Evolutionary conservation across 257 asterid species (phyloP).

Genomic region (Forsythia viridissima): DNA sequence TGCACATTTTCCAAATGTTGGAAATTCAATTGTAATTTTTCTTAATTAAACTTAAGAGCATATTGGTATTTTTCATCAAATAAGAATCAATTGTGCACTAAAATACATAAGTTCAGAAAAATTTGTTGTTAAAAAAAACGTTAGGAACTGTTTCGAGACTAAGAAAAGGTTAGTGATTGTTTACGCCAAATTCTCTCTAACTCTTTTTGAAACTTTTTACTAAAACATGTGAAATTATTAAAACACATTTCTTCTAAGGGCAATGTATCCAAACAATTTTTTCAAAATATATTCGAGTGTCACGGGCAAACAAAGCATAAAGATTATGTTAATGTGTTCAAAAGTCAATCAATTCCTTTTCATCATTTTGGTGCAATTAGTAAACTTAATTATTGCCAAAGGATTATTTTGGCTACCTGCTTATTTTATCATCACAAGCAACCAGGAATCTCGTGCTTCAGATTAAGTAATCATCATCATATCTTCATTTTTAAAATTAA

Average conservation of each 20-base stretch:
- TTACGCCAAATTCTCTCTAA: no score
- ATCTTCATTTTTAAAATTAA: constrained; percentile 8
- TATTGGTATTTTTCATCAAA: no score
- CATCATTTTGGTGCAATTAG: constrained; percentile 12
- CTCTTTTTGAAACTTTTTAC: no score
- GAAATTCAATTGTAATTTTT: no score
- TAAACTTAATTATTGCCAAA: not conserved
- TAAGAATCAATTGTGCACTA: no score
- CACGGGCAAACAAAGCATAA: constrained; percentile 12
- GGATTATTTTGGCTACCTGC: constrained; percentile 14
- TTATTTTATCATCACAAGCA: constrained; percentile 25
- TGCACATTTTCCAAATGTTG: no score
- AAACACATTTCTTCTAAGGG: not conserved
- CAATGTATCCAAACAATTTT: not conserved
- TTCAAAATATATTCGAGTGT: not conserved
- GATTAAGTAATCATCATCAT: constrained; percentile 27
- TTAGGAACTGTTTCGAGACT: no score
- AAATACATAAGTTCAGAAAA: no score
- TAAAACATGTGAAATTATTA: not conserved
- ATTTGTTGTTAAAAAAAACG: no score
- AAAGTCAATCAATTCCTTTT: constrained; percentile 27
- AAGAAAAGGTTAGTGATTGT: no score
- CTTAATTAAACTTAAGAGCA: no score
- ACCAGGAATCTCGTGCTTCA: constrained; percentile 28
- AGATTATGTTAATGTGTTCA: constrained; percentile 13